Evolutionary conservation across 2,329 filamentous ascomycete genomes (phyloP).

Genomic region (Nakataea oryzae): DNA sequence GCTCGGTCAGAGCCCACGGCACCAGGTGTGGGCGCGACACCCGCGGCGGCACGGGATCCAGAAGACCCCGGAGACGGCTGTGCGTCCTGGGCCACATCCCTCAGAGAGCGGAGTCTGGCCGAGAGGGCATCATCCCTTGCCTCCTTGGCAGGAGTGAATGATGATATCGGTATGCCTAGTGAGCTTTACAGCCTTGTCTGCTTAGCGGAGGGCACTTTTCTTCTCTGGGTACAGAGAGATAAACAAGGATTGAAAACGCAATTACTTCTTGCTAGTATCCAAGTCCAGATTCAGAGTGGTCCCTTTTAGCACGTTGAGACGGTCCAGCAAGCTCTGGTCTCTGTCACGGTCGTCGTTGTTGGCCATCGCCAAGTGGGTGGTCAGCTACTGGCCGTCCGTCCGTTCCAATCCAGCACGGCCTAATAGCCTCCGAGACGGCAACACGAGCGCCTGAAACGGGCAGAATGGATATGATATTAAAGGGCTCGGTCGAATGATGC

Average conservation of each 20-base stretch:
- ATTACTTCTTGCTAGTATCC: slow-evolving; percentile 28
- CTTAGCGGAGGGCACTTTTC: neutral
- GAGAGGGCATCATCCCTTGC: slow-evolving; percentile 41
- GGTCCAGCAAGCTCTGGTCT: slow-evolving; percentile 39
- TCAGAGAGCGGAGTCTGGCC: slow-evolving; percentile 37
- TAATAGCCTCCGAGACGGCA: neutral
- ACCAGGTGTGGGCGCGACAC: neutral
- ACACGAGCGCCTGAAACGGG: neutral
- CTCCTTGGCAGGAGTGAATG: slow-evolving; percentile 20
- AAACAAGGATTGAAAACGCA: neutral
- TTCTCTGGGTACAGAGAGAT: neutral
- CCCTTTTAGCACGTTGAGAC: slow-evolving; percentile 41
- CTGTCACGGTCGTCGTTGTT: neutral
- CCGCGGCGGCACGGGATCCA: neutral
- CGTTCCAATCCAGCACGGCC: neutral
- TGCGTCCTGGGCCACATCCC: slow-evolving; percentile 1
- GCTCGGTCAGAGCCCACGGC: neutral
- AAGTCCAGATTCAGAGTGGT: slow-evolving; percentile 8
- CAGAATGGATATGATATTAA: neutral
- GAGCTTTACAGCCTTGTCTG: slow-evolving; percentile 6
- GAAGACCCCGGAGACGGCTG: neutral
- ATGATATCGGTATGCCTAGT: slow-evolving; percentile 19
- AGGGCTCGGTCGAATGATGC: neutral
- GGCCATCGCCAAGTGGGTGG: neutral
- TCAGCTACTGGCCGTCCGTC: neutral